These are phyloP conservation scores for Aquilaria sinensis DNA, from an alignment of 345 rosid species.

Conservation along the genomic window DNA sequence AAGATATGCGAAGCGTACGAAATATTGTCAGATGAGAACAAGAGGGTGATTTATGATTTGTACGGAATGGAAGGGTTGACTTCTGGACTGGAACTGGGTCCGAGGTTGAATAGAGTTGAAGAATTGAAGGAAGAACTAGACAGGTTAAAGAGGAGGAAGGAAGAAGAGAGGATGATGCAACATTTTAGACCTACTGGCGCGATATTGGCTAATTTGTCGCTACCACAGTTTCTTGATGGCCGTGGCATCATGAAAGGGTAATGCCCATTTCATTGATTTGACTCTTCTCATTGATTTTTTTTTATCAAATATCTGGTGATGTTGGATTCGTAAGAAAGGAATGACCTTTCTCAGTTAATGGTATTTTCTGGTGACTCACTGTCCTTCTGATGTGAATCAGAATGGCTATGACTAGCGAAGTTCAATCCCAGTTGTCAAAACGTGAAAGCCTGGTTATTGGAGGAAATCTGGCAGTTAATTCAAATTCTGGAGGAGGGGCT, in stretches of 20 bases:
- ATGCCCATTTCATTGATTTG: background rate
- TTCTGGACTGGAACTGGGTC: slow-evolving; percentile 89
- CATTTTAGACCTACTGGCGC: slow-evolving; percentile 70
- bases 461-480: slow-evolving; percentile 73
- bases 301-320: background rate
- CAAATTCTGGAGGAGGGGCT: slow-evolving; percentile 65
- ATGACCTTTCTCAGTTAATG: background rate
- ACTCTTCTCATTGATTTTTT: slow-evolving; percentile 1
- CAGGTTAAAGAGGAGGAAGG: slow-evolving; percentile 54
- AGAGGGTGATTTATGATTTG: slow-evolving; percentile 77
- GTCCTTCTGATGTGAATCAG: slow-evolving; percentile 28
- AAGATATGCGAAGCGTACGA: slow-evolving; percentile 92
- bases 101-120: slow-evolving; percentile 67
- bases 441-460: slow-evolving; percentile 52
- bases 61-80: slow-evolving; percentile 93
- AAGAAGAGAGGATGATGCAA: slow-evolving; percentile 53
- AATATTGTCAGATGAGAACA: slow-evolving; percentile 74
- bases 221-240: slow-evolving; percentile 71
- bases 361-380: background rate
- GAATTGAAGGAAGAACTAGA: slow-evolving; percentile 87
- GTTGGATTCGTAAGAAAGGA: background rate
- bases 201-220: slow-evolving; percentile 51
- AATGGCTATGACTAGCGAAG: slow-evolving; percentile 85
- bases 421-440: slow-evolving; percentile 82
- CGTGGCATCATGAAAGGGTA: slow-evolving; percentile 94